Evolutionary conservation across 2,329 filamentous ascomycete genomes (phyloP).

Genomic region (Colletotrichum liaoningense): DNA sequence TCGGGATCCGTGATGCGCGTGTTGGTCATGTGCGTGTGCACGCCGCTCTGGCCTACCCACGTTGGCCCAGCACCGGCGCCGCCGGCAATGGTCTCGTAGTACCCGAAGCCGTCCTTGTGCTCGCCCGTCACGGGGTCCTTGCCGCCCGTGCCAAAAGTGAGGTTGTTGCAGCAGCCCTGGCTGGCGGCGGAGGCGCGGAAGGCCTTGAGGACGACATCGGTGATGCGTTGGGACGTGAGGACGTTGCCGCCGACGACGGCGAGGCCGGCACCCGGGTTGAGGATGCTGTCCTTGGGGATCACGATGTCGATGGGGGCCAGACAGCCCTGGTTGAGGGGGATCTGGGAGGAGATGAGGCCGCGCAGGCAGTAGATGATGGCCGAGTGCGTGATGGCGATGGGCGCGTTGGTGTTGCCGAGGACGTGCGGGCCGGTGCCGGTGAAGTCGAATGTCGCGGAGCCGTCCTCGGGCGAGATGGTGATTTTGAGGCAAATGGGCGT

Average conservation of each 20-base stretch:
- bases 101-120: slow-evolving; percentile 79
- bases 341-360: slow-evolving; percentile 82
- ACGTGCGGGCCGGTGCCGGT: slow-evolving; percentile 64
- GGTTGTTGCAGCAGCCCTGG: slow-evolving; percentile 86
- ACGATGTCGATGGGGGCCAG: slow-evolving; percentile 79
- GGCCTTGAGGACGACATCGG: slow-evolving; percentile 84
- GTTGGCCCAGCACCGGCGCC: slow-evolving; percentile 78
- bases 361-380: slow-evolving; percentile 75
- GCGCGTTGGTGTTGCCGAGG: slow-evolving; percentile 45
- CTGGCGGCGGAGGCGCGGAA: slow-evolving; percentile 83
- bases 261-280: slow-evolving; percentile 80
- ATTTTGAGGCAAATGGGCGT: slow-evolving; percentile 43
- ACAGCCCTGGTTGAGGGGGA: slow-evolving; percentile 89
- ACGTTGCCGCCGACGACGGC: slow-evolving; percentile 89
- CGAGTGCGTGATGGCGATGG: slow-evolving; percentile 45
- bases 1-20: slow-evolving; percentile 86
- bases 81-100: slow-evolving; percentile 88
- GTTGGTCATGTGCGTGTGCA: slow-evolving; percentile 91
- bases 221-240: slow-evolving; percentile 82
- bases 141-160: slow-evolving; percentile 86
- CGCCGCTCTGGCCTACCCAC: slow-evolving; percentile 80
- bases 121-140: slow-evolving; percentile 63
- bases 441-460: slow-evolving; percentile 72
- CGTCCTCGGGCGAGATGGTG: slow-evolving; percentile 69
- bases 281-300: slow-evolving; percentile 78